Evolutionary conservation across 164 flowering plant genomes (phyloP), one percentile per base, ranked within the genome.

Genomic region (Hamamelis virginiana): DNA sequence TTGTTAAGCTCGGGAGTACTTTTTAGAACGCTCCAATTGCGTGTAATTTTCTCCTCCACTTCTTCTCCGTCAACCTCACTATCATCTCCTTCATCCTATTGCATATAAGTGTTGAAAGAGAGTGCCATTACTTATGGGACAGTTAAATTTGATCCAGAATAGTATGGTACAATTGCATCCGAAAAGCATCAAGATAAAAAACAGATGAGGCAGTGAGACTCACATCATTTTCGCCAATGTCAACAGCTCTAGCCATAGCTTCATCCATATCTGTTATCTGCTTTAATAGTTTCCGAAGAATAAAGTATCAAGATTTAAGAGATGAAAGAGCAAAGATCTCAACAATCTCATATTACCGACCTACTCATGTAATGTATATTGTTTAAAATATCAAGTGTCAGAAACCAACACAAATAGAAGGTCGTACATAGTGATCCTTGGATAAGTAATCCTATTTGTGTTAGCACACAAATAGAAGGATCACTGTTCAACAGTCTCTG

Each of bases 181-280:
- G 41, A 25, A 16, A 3, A 25, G 28, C 28, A n/a, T 33, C 55
- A 2, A 41, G 45, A 13, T 18, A 15, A 43, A 4, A 19, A 16
- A 50, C 9, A 41, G 26, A 41, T 13, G 22, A 52, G 23, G 59
- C 46, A 69, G 66, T 63, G 23, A 46, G 59, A 78, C 89, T 76
- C 74, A 88, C 98, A 68, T 92, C 98, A 78, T 85, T 81, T 86
- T 94, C 97, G 66, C 98, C 97, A 53, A 95, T 95, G 79, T 95
- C 98, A 68, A 95, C 96, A 67, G 98, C 98, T 76, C 75, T 82
- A 48, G 94, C 94, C 98, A 92, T 91, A 51, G 97, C 98, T 28
- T 95, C 97, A 83, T 95, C 98, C 68, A 87, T 87, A 72, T 94
- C 95, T 55, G 89, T 67, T 13, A 80, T 65, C 94, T 89, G 86